A percentile compares a stretch with the other conserved stretches of the same genome.
Evolutionary conservation across 192 early-diverging fungal species (phyloP).

Genomic region (Haplosporangium gracile): DNA sequence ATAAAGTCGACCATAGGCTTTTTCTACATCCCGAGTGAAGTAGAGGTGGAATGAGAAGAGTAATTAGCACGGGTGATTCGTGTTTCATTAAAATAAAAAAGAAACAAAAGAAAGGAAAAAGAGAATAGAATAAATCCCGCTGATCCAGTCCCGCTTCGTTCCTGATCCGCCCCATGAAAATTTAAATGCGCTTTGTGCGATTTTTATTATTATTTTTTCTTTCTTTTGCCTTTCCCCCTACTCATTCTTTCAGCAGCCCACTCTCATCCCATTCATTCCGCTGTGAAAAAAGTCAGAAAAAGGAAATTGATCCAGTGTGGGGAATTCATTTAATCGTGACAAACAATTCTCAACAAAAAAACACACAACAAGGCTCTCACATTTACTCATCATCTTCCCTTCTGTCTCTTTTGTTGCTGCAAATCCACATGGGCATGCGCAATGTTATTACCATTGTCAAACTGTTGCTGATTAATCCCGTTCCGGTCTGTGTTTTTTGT

Average conservation of each 20-base stretch:
- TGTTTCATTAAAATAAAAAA: not conserved
- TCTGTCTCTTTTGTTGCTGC: not conserved
- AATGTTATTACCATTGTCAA: not conserved
- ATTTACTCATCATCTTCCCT: not conserved
- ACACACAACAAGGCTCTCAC: not conserved
- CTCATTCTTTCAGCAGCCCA: no score
- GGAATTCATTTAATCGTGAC: conserved; percentile 1
- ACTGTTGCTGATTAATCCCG: not conserved
- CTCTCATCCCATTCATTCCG: no score
- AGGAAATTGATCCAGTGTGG: not conserved
- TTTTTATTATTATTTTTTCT: not conserved
- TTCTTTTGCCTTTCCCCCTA: no score
- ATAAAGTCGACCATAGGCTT: conserved; percentile 96
- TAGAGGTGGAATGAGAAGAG: not conserved
- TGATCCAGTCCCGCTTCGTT: not conserved
- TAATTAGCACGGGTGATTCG: conserved; percentile 7
- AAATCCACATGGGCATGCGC: not conserved
- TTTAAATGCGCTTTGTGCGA: conserved; percentile 2
- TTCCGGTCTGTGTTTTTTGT: not conserved
- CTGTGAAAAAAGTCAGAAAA: not conserved
- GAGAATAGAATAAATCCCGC: conserved; percentile 35
- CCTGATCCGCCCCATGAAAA: not conserved
- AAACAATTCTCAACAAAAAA: conserved; percentile 2
- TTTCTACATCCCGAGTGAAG: conserved; percentile 36
- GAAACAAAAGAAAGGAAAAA: not conserved